phyloP scores from a whole-genome alignment of 345 rosid genomes.

The Eutrema heterophyllum region DNA sequence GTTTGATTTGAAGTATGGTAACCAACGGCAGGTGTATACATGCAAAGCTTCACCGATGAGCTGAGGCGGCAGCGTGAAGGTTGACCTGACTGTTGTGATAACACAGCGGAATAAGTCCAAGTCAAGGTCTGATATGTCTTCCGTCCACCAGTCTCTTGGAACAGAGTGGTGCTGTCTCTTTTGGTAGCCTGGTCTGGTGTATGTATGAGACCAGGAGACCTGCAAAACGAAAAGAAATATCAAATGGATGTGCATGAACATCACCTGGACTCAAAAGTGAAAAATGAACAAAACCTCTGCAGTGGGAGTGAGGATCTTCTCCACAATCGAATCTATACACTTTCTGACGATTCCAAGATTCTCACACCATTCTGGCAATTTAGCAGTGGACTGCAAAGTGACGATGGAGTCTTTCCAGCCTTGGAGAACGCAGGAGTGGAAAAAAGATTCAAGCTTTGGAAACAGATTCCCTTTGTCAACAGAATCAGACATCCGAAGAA shows the following conservation, averaged over 20 bases:
- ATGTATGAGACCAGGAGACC: conserved; percentile 95
- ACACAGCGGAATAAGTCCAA: conserved; percentile 81
- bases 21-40: conserved; percentile 87
- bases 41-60: conserved; percentile 94
- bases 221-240: conserved; percentile 25
- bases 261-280: neutral
- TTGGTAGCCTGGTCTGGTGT: conserved; percentile 68
- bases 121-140: conserved; percentile 87
- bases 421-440: conserved; percentile 80
- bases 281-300: conserved; percentile 44
- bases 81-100: conserved; percentile 61
- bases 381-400: conserved; percentile 58
- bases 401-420: conserved; percentile 97
- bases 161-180: conserved; percentile 57
- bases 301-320: conserved; percentile 74
- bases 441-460: conserved; percentile 80
- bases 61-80: conserved; percentile 58
- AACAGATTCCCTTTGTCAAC: conserved; percentile 75
- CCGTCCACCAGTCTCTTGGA: conserved; percentile 99
- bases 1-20: conserved; percentile 56
- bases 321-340: conserved; percentile 79
- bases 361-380: conserved; percentile 83
- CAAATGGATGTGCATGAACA: neutral
- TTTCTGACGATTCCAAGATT: conserved; percentile 74
- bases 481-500: conserved; percentile 84